Base-by-base conservation (phyloP, 73 alveolate species). In the Paramecium pentaurelia region DNA sequence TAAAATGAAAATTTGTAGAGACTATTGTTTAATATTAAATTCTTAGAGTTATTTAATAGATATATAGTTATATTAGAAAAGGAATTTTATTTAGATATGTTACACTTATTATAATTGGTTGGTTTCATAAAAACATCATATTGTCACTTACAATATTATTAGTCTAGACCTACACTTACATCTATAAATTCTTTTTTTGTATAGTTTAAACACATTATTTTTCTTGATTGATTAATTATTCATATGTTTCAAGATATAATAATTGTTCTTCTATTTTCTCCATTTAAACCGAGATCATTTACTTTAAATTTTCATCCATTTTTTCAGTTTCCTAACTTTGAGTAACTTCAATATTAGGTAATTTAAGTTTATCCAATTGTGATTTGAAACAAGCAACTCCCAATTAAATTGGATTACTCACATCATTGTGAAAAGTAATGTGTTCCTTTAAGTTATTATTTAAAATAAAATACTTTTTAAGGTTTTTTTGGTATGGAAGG, bases 351-450 rank as follows among this genome's bases (percentile, higher is more conserved):
- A 34, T 3, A 34, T 14, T 28, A 11, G 84, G 84, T 32, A 49
- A 36, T 6, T 80, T 49, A 10, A 80, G 34, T 45, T 45, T 80
- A 25, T 80, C 91, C 2, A 80, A 25, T 47, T 80, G 34, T 14
- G 47, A 44, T 11, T 80, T 80, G 58, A 80, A 80, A 49, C 91
- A 80, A 11, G 91, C 91, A 3, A 80, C 91, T 45, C 91, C 91
- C 59, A 80, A 45, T 49, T 80, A 37, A 12, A 80, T 80, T 12
- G 91, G 91, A 47, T 80, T 80, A 36, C 91, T 80, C 8, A 27
- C 47, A 45, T 80, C 91, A 80, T 80, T 80, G 20, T 80, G 91
- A 80, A 80, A 80, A 6, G 71, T 80, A 45, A 80, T 80, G 9
- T 40, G 18, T 47, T 80, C 91, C 75, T 49, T 36, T 0, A 7